Conservation (phyloP, 2,329 filamentous ascomycete genomes). For the Hymenoscyphus infarciens region DNA sequence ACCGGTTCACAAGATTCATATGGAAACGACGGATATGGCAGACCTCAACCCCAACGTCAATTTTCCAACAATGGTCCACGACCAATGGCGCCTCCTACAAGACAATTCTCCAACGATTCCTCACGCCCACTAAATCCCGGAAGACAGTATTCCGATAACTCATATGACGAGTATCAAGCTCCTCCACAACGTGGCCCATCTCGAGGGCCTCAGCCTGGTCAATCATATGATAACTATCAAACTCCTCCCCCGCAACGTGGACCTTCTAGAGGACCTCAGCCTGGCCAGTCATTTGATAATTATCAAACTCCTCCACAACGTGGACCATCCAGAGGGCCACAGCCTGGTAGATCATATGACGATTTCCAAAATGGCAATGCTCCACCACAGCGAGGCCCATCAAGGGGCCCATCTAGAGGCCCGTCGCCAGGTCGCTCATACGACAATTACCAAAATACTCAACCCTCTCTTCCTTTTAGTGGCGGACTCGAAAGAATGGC, state of each 20-base stretch:
- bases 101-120: conserved; percentile 29
- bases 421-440: conserved; percentile 13
- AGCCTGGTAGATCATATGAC: conserved; percentile 21
- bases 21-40: conserved; percentile 20
- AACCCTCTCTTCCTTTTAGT: not conserved
- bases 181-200: conserved; percentile 9
- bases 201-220: conserved; percentile 8
- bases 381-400: conserved; percentile 6
- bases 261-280: not conserved
- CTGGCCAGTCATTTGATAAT: not conserved
- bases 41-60: conserved; percentile 23
- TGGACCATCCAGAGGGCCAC: conserved; percentile 20
- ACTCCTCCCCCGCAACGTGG: conserved; percentile 3
- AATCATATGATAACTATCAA: conserved; percentile 7
- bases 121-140: conserved; percentile 22
- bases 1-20: conserved; percentile 22
- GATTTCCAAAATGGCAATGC: conserved; percentile 14
- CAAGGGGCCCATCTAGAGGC: conserved; percentile 13
- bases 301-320: not conserved
- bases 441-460: not conserved
- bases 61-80: conserved; percentile 22
- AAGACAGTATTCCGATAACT: conserved; percentile 26
- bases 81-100: conserved; percentile 21
- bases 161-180: conserved; percentile 19
- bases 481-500: conserved; percentile 23